These are phyloP conservation scores for Cokeromyces recurvatus DNA, from an alignment of 371 early-diverging fungal species.

Conservation along the genomic window DNA sequence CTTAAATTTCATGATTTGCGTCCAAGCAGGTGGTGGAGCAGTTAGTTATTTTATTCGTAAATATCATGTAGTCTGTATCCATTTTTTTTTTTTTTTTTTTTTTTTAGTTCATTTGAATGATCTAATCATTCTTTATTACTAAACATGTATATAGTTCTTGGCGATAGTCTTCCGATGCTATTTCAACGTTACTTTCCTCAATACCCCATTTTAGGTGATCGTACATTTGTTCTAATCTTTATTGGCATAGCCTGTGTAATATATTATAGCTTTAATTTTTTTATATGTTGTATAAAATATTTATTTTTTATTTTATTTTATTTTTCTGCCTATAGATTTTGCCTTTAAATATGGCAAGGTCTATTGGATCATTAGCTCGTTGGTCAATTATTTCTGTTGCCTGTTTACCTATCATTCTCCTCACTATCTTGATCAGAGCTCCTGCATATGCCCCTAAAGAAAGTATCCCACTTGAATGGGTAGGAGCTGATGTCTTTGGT, in stretches of 20 bases:
- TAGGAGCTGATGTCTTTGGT: slow-evolving; percentile 51
- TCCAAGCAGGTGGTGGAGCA: slow-evolving; percentile 45
- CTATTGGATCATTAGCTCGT: slow-evolving; percentile 54
- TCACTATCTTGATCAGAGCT: slow-evolving; percentile 46
- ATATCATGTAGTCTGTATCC: neutral
- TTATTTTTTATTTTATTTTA: neutral
- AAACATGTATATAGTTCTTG: slow-evolving; percentile 35
- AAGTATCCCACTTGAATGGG: slow-evolving; percentile 31
- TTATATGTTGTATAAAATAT: neutral
- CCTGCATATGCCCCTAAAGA: slow-evolving; percentile 47
- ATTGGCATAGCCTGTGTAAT: slow-evolving; percentile 39
- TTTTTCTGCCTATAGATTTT: slow-evolving; percentile 28
- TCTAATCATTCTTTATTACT: too few relatives aligned
- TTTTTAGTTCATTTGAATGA: too few relatives aligned
- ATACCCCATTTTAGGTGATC: slow-evolving; percentile 25
- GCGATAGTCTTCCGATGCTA: slow-evolving; percentile 55
- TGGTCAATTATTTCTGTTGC: slow-evolving; percentile 54
- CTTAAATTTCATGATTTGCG: slow-evolving; percentile 46
- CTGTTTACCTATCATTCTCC: slow-evolving; percentile 47
- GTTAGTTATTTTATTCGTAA: slow-evolving; percentile 50
- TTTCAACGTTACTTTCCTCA: slow-evolving; percentile 37
- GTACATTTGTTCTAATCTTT: slow-evolving; percentile 38
- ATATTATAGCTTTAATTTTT: neutral
- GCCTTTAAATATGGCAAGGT: slow-evolving; percentile 48
- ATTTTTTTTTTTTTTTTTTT: too few relatives aligned